Conservation (phyloP, 192 early-diverging fungal species). For the Rhizoclosmatium sp. region DNA sequence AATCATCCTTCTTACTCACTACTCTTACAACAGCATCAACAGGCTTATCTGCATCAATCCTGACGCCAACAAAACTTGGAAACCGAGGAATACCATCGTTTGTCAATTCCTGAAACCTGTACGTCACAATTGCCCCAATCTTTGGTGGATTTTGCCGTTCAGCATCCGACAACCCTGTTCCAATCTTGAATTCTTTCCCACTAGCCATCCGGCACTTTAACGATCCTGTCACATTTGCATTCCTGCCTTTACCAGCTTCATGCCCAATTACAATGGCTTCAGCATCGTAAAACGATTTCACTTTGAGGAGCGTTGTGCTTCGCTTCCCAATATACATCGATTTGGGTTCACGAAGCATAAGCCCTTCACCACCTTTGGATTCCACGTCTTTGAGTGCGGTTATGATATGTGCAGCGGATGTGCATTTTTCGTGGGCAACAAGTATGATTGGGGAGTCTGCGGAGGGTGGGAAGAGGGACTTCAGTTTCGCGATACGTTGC, state of each 20-base stretch:
- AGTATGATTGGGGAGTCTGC: conserved; percentile 36
- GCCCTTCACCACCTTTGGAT: conserved; percentile 69
- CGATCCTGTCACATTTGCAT: conserved; percentile 63
- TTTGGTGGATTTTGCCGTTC: conserved; percentile 66
- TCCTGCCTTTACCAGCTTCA: conserved; percentile 64
- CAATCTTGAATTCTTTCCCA: conserved; percentile 72
- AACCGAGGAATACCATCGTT: conserved; percentile 54
- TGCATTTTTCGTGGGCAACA: conserved; percentile 60
- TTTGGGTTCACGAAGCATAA: conserved; percentile 65
- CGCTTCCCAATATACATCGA: conserved; percentile 57
- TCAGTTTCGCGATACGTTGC: conserved; percentile 54
- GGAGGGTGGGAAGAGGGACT: conserved; percentile 42
- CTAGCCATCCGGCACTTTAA: conserved; percentile 67
- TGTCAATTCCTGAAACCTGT: conserved; percentile 60
- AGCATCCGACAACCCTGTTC: conserved; percentile 70
- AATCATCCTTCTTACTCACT: conserved; percentile 1
- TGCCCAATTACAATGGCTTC: conserved; percentile 68
- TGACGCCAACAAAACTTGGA: conserved; percentile 52
- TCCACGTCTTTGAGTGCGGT: conserved; percentile 62
- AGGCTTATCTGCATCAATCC: conserved; percentile 48
- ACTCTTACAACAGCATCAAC: conserved; percentile 32
- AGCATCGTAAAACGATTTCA: conserved; percentile 77
- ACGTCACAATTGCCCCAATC: conserved; percentile 55
- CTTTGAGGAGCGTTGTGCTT: conserved; percentile 65
- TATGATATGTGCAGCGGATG: conserved; percentile 50